Evolutionary conservation across 139 green algal genomes (phyloP), one percentile per base, ranked within the genome.

Genomic region (Volvox africanus): DNA sequence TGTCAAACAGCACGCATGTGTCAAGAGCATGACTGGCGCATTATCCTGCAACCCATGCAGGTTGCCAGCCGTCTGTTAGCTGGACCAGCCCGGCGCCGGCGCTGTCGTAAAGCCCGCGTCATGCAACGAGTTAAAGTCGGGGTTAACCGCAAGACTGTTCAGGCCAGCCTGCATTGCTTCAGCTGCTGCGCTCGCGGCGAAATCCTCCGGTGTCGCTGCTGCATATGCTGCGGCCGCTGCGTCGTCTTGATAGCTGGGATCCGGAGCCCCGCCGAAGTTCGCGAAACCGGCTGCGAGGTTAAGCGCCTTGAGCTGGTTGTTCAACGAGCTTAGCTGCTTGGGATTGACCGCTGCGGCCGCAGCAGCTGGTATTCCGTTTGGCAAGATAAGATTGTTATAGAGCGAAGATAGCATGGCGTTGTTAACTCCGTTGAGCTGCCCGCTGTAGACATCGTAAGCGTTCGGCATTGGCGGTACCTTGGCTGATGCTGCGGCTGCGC

Each of bases 61-160:
- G 78, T 36, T 35, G 78, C 28, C 37, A 84, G 35, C 6, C 37
- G 65, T 35, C 26, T 28, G 50, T 44, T 90, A 93, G 82, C 88
- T 93, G n/a, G 91, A 93, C 91, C 91, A 93, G 14, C 91, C 91
- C 21, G 91, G 91, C 33, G 91, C 91, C 13, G 91, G 91, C 44
- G 91, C 89, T 84, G 87, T 88, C 3, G 87, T 82, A 32, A 93
- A 93, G 68, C 91, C 88, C 12, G 88, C 33, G 28, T 91, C 90
- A 44, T 91, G 85, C 82, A 83, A 90, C 22, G 76, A 76, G 61
- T 87, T 87, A 82, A 86, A 90, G 36, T 92, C 82, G n/a, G 75
- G 61, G 86, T 71, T 86, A 0, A 86, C 87, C 17, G 87, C 32
- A 61, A 91, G 35, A 19, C 76, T 67, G 61, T 91, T 91, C 16